Percentiles rank a stretch among this genome's conserved stretches.
These are phyloP conservation scores for Saccharum hybrid DNA, from an alignment of 202 grass and related monocot species.

Conservation along the genomic window DNA sequence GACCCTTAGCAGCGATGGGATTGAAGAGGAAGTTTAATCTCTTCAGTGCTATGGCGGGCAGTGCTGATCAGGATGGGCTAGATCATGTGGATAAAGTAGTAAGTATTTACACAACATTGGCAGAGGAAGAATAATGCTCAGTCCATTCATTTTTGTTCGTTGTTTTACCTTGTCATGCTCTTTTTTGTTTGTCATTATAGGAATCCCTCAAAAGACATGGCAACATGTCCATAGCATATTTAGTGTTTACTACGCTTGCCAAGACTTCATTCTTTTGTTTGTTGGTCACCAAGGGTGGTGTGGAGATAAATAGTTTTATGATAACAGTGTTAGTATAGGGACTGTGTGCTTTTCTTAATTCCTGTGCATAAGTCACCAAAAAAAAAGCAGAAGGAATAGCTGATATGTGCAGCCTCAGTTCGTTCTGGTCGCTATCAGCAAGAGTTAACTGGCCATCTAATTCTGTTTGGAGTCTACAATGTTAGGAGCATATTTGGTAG, in stretches of 20 bases:
- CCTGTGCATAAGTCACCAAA: not conserved
- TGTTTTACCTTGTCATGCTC: not conserved
- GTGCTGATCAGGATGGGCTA: constrained; percentile 20
- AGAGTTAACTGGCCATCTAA: not conserved
- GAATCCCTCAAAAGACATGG: not conserved
- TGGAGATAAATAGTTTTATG: constrained; percentile 7
- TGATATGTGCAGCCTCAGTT: not conserved
- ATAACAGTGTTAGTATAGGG: not conserved
- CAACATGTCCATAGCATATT: constrained; percentile 1
- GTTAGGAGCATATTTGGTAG: no score
- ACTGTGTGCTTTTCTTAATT: not conserved
- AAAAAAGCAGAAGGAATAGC: constrained; percentile 18
- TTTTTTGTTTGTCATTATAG: not conserved
- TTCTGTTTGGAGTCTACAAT: not conserved
- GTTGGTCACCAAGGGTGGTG: not conserved
- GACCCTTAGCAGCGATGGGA: constrained; percentile 47
- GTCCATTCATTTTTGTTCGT: not conserved
- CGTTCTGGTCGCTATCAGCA: not conserved
- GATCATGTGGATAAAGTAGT: constrained; percentile 23
- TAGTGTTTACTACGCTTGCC: not conserved
- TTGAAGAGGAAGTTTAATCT: constrained; percentile 67
- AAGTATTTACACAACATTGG: constrained; percentile 44
- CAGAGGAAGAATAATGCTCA: constrained; percentile 23
- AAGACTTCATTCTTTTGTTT: not conserved
- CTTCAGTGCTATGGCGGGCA: constrained; percentile 31